Evolutionary conservation across 2,329 filamentous ascomycete species (phyloP), one percentile per base, ranked within the genome.

Genomic region (Tolypocladium ophioglossoides): DNA sequence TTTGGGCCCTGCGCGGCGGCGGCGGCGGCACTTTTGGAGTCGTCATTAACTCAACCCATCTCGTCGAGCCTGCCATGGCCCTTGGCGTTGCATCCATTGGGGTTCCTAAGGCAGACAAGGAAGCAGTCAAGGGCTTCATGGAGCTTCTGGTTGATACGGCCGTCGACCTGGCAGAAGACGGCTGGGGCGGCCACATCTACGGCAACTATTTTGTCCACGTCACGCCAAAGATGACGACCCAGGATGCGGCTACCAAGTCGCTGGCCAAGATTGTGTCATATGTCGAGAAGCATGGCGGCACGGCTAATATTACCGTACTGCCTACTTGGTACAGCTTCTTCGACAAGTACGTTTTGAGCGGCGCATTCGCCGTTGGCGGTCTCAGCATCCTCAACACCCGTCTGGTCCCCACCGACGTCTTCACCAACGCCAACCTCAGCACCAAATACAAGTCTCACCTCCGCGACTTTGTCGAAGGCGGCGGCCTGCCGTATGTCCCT

Each of bases 1-100:
- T 75, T 66, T 78, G 76, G 70, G 76, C 76, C 1, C 64, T 79
- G 16, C 65, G 72, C 30, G 77, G 76, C 7, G 76, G 72, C 2
- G 74, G 75, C 20, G 66, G 67, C 4, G 72, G 67, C 47, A 74
- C 72, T 1, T 75, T 69, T 57, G 73, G 72, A 1, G 66, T 75
- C 4, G 72, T 74, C 32, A 61, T 66, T 5, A 76, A 79, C 58
- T 64, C 65, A n/a, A 66, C 65, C 8, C 54, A 55, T 37, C 37
- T 38, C 27, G 51, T 55, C n/a, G 51, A 55, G 47, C 46, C 46
- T 1, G 39, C 32, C 20, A 50, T 53, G 2, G 47, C 51, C 37
- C 50, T 55, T 3, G 52, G 40, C 20, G 32, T 56, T 11, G 55
- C 55, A 5, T 54, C 52, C 6, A 50, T 56, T 10, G 41, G 41